Conservation (phyloP, 208 protist species). For the Leishmania major region DNA sequence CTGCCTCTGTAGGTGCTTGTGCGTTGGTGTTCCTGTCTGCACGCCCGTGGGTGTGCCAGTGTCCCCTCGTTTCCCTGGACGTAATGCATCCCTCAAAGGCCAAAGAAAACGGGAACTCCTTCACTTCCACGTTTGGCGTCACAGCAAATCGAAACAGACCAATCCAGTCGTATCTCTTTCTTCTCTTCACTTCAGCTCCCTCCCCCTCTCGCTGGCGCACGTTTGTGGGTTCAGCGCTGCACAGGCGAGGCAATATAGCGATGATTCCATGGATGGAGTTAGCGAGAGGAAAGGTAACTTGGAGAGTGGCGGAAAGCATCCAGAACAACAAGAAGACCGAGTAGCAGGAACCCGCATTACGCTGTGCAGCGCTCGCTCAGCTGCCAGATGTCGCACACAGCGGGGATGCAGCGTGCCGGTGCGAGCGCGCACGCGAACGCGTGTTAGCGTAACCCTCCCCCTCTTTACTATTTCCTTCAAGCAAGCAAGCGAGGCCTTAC, state of each 20-base stretch:
- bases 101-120: neutral
- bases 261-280: neutral
- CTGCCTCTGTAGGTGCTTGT: constrained; percentile 84
- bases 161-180: neutral
- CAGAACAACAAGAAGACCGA: neutral
- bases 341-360: neutral
- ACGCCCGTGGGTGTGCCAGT: too few species aligned
- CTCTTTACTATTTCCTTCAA: neutral
- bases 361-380: neutral
- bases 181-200: neutral
- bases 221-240: neutral
- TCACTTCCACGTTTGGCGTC: neutral
- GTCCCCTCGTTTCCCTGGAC: constrained; percentile 95
- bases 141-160: neutral
- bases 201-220: neutral
- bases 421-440: neutral
- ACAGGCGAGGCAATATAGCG: neutral
- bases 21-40: too few species aligned
- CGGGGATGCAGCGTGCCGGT: neutral
- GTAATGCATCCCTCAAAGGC: too few species aligned
- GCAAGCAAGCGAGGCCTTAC: neutral
- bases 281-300: neutral
- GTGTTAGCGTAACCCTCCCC: neutral
- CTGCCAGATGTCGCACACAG: neutral
- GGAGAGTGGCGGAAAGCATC: neutral